phyloP scores from a whole-genome alignment of 495 filamentous ascomycete species.

The Penicillium silybi region DNA sequence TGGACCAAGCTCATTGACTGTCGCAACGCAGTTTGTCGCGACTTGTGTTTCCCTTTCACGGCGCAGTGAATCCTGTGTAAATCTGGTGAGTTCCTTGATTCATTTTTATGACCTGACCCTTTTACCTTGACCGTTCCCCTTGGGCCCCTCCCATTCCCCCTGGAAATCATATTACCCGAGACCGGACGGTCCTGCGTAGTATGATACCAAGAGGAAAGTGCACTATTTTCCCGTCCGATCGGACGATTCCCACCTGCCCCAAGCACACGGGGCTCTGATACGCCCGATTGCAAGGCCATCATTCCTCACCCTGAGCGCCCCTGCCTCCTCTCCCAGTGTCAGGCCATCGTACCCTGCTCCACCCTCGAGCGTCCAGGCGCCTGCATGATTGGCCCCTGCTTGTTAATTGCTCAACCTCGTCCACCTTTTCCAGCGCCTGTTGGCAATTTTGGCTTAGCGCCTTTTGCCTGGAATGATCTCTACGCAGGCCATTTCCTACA shows the following conservation, averaged over 20 bases:
- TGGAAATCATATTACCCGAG: conserved; percentile 9
- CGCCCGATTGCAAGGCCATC: conserved; percentile 14
- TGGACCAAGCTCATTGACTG: conserved; percentile 9
- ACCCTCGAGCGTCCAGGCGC: conserved; percentile 26
- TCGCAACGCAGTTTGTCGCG: neutral
- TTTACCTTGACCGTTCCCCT: neutral
- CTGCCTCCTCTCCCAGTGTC: conserved; percentile 25
- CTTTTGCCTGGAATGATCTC: conserved; percentile 11
- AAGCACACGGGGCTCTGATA: conserved; percentile 13
- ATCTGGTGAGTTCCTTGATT: conserved; percentile 4
- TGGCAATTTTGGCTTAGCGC: conserved; percentile 14
- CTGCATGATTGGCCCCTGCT: conserved; percentile 34
- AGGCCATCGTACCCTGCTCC: conserved; percentile 38
- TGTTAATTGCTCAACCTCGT: conserved; percentile 16
- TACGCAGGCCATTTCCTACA: neutral
- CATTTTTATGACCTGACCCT: neutral
- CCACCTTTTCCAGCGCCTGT: conserved; percentile 17
- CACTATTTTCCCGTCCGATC: conserved; percentile 22
- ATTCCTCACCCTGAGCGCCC: conserved; percentile 19
- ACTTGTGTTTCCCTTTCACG: neutral
- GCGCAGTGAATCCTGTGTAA: neutral
- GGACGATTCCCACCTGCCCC: conserved; percentile 17
- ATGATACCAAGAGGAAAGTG: conserved; percentile 8
- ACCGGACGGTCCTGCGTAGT: conserved; percentile 7
- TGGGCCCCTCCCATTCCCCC: neutral